A percentile compares a stretch with the other conserved stretches of the same genome.
Evolutionary conservation across 2,329 filamentous ascomycete species (phyloP).

Genomic region (Talaromyces islandicus): DNA sequence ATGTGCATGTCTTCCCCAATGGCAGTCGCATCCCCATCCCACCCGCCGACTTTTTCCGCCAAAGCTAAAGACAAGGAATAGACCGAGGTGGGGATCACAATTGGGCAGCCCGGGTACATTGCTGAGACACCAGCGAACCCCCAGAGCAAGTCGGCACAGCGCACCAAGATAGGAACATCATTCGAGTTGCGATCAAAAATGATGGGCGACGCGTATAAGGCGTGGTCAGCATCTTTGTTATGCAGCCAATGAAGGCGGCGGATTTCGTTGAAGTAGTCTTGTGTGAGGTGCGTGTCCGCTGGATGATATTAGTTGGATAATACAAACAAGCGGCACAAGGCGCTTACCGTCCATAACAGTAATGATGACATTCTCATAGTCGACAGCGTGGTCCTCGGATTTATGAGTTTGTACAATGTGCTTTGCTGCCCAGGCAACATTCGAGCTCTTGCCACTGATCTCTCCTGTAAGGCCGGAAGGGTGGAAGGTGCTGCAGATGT

Average conservation of each 20-base stretch:
- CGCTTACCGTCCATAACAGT: slow-evolving; percentile 65
- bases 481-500: slow-evolving; percentile 63
- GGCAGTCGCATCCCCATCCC: slow-evolving; percentile 64
- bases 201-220: slow-evolving; percentile 64
- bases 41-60: slow-evolving; percentile 63
- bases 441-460: slow-evolving; percentile 68
- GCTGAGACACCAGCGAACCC: slow-evolving; percentile 65
- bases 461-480: slow-evolving; percentile 61
- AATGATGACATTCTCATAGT: slow-evolving; percentile 56
- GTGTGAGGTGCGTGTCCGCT: slow-evolving; percentile 56
- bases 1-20: slow-evolving; percentile 74
- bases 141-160: slow-evolving; percentile 68
- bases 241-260: slow-evolving; percentile 57
- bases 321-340: not conserved
- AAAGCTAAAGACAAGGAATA: slow-evolving; percentile 64
- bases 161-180: slow-evolving; percentile 60
- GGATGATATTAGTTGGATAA: not conserved
- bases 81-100: slow-evolving; percentile 67
- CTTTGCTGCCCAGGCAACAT: slow-evolving; percentile 62
- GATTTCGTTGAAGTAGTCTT: slow-evolving; percentile 61
- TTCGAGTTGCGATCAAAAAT: slow-evolving; percentile 71
- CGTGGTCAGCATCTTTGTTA: slow-evolving; percentile 36
- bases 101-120: slow-evolving; percentile 56
- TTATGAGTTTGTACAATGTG: slow-evolving; percentile 20
- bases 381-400: slow-evolving; percentile 15